These are phyloP conservation scores for Rubroboletus pulcherrimus DNA, from an alignment of 768 basidiomycete species.

Conservation along the genomic window DNA sequence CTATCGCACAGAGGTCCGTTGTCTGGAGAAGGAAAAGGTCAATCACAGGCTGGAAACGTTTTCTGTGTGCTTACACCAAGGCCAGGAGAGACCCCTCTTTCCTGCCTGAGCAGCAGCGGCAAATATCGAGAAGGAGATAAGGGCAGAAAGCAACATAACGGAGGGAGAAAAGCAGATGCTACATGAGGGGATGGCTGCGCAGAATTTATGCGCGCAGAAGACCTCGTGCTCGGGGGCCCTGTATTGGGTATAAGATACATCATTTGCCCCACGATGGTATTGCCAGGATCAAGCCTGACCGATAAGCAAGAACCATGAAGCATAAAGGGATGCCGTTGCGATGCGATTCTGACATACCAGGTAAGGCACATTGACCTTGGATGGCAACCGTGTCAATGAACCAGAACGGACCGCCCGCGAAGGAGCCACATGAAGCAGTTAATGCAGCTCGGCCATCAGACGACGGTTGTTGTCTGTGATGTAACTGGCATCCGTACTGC, in stretches of 20 bases:
- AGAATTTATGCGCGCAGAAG: neutral
- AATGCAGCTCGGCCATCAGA: neutral
- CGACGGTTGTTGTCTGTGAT: neutral
- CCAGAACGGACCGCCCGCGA: neutral
- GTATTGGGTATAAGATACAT: neutral
- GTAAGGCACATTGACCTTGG: neutral
- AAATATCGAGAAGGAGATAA: conserved; percentile 19
- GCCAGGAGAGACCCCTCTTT: conserved; percentile 38
- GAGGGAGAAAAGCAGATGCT: neutral
- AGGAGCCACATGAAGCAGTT: neutral
- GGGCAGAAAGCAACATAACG: conserved; percentile 16
- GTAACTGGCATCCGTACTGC: neutral
- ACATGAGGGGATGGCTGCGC: too few species aligned
- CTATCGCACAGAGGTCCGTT: conserved; percentile 29
- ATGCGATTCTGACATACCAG: neutral
- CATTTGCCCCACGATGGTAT: neutral
- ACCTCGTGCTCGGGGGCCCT: neutral
- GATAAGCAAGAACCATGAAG: neutral
- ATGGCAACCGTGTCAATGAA: conserved; percentile 2
- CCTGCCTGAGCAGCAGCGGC: conserved; percentile 27
- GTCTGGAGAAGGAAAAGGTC: conserved; percentile 13
- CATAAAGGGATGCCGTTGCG: neutral
- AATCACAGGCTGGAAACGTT: neutral
- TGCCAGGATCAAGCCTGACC: neutral
- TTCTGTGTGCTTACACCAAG: conserved; percentile 26